These are phyloP conservation scores for Phyllosticta capitalensis DNA, from an alignment of 2,329 filamentous ascomycete species.

Conservation along the genomic window DNA sequence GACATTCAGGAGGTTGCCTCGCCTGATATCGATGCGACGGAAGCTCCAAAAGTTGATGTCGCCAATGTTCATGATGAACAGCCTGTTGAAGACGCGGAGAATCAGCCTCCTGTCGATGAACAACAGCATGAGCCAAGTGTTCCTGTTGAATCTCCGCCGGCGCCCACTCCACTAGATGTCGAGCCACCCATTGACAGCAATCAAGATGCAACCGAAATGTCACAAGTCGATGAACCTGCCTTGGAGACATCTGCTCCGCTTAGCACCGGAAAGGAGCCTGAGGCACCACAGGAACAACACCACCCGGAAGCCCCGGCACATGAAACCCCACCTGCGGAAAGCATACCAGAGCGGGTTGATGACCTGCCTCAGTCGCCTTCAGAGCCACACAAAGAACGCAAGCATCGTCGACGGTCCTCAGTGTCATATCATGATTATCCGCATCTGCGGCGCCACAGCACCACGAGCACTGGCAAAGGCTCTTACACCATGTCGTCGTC, in stretches of 20 bases:
- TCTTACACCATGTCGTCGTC: neutral
- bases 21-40: neutral
- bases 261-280: neutral
- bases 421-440: neutral
- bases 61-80: neutral
- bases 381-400: neutral
- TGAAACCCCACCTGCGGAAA: neutral
- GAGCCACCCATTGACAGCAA: neutral
- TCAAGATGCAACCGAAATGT: neutral
- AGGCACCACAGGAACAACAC: neutral
- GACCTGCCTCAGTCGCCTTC: neutral
- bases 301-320: neutral
- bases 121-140: neutral
- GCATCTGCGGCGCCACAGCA: neutral
- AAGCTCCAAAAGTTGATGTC: neutral
- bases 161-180: neutral
- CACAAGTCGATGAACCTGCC: neutral
- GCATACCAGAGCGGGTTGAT: neutral
- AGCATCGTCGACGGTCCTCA: neutral
- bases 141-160: neutral
- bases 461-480: neutral
- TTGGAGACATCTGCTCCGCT: neutral
- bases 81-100: neutral
- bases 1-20: no score
- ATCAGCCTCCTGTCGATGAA: neutral